Evolutionary conservation across 2,329 filamentous ascomycete genomes (phyloP).

Genomic region (Coccinonectria pachysandricola): DNA sequence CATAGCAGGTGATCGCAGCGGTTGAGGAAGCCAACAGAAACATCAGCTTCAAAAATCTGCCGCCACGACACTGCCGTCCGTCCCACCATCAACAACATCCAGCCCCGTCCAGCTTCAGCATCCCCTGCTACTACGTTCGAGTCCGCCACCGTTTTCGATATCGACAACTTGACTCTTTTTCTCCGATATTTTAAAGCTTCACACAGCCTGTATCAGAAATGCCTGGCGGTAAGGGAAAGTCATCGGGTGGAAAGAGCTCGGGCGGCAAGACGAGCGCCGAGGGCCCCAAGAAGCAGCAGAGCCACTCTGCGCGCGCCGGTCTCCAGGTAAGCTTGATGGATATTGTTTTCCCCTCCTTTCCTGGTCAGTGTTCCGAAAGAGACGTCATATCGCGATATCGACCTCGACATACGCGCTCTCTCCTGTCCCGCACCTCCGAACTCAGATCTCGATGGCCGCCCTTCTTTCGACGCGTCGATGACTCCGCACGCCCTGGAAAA

Average conservation of each 20-base stretch:
- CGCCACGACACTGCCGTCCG: slow-evolving; percentile 16
- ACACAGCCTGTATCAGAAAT: slow-evolving; percentile 35
- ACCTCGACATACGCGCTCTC: slow-evolving; percentile 2
- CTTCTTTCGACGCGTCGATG: slow-evolving; percentile 14
- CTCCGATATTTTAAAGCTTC: slow-evolving; percentile 11
- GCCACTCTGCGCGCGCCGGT: slow-evolving; percentile 90
- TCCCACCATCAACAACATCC: slow-evolving; percentile 19
- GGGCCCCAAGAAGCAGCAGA: slow-evolving; percentile 76
- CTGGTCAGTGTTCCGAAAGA: too few species aligned
- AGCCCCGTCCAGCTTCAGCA: slow-evolving; percentile 12
- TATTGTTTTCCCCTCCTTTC: too few species aligned
- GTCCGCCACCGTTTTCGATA: slow-evolving; percentile 9
- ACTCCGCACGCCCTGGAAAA: slow-evolving; percentile 15
- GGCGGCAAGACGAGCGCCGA: slow-evolving; percentile 64
- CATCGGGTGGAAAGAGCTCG: slow-evolving; percentile 75
- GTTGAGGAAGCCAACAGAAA: slow-evolving; percentile 17
- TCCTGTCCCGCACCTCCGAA: slow-evolving; percentile 17
- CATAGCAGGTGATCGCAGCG: not conserved
- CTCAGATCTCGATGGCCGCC: slow-evolving; percentile 12
- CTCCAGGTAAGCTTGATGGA: slow-evolving; percentile 76
- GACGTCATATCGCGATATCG: too few species aligned
- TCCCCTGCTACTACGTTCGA: slow-evolving; percentile 14
- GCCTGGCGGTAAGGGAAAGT: slow-evolving; percentile 91
- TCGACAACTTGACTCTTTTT: slow-evolving; percentile 10
- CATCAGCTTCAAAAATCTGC: slow-evolving; percentile 22